phyloP scores from a whole-genome alignment of 768 basidiomycete genomes.

The Rubroboletus satanas region DNA sequence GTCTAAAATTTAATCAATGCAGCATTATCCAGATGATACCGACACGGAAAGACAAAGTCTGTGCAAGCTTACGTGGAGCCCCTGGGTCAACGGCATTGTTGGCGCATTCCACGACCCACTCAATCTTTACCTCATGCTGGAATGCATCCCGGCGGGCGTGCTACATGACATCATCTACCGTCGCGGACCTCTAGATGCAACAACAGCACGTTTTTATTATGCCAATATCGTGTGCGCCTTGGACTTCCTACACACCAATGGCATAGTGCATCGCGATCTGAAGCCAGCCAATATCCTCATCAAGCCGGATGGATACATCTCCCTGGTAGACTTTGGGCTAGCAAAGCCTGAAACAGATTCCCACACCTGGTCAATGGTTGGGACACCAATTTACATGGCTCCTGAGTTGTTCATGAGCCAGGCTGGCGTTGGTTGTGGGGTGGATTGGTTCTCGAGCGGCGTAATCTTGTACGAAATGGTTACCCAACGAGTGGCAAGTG shows the following conservation, averaged over 20 bases:
- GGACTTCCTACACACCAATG: constrained; percentile 41
- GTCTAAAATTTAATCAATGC: not conserved
- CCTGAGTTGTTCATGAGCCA: constrained; percentile 41
- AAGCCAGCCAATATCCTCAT: constrained; percentile 59
- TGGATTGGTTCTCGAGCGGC: constrained; percentile 59
- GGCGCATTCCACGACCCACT: constrained; percentile 42
- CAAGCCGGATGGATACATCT: constrained; percentile 52
- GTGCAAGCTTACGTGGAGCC: constrained; percentile 45
- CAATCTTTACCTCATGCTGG: constrained; percentile 50
- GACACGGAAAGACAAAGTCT: constrained; percentile 43
- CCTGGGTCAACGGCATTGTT: constrained; percentile 48
- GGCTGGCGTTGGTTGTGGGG: constrained; percentile 22
- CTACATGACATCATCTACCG: constrained; percentile 37
- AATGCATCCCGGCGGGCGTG: constrained; percentile 45
- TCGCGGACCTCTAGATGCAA: constrained; percentile 30
- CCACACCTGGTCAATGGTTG: constrained; percentile 34
- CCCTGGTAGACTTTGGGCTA: constrained; percentile 50
- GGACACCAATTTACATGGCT: constrained; percentile 47
- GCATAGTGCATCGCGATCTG: constrained; percentile 52
- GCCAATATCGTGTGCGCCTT: constrained; percentile 51
- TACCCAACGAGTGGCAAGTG: constrained; percentile 34
- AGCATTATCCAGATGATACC: constrained; percentile 30
- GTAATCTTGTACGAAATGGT: constrained; percentile 52
- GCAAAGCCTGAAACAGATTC: constrained; percentile 24
- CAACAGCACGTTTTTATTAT: constrained; percentile 47